Base-by-base conservation (phyloP, 192 early-diverging fungal genomes). In the Kickxella alabastrina region DNA sequence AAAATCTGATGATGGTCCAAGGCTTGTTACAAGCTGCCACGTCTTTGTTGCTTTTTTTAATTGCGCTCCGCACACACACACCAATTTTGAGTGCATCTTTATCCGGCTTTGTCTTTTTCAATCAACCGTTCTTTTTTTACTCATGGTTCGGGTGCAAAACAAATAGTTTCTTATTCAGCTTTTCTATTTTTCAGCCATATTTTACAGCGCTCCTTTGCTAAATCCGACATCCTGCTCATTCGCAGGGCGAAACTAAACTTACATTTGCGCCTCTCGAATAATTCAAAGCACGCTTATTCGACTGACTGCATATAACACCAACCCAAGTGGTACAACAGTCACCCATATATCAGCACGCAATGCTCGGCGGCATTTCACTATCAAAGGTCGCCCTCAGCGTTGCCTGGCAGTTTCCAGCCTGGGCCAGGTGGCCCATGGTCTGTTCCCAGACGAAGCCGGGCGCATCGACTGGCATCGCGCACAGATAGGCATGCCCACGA, bases 401-500 rank as follows among this genome's bases (percentile, higher is more conserved):
- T 6, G 32, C 48, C 57, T 75, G 39, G 49, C 54, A 3, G 26
- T 57, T 36, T 36, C 56, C 40, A 49, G 56, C 28, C 23, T 68
- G 31, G 35, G 28, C 39, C 31, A 43, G 1, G 21, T 39, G 13
- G 65, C 50, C 9, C 34, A 38, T 4, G 72, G 52, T 3, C 61
- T 75, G 72, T 75, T 61, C 24, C 65, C 72, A 26, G 72, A 75
- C 45, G 72, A 75, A 57, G 72, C 72, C 1, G 65, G 72, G 13
- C 56, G 50, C 36, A 75, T 75, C 28, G 72, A 75, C 61, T 75
- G 72, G 72, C 55, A 75, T 44, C 65, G 54, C 9, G 49, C 47
- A 23, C 72, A 75, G 45, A 57, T 75, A 47, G 72, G 72, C 35
- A 57, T 36, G 36, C 57, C 72, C 9, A 59, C 42, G 18, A 52